Base-by-base conservation (phyloP, 2,329 filamentous ascomycete genomes). In the Cytospora schulzeri region DNA sequence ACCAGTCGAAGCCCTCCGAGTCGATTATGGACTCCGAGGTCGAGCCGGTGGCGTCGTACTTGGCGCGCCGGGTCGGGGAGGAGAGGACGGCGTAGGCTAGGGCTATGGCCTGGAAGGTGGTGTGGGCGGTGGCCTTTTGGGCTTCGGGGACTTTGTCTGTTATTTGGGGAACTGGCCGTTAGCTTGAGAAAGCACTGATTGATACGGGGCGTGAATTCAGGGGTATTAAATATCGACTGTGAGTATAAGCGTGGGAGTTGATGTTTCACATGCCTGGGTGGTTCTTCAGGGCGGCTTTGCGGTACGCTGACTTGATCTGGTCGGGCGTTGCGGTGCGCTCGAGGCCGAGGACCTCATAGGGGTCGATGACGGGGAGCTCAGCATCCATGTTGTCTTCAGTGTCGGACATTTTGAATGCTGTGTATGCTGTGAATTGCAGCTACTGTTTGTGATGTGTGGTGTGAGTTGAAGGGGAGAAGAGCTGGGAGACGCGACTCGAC, bases 11-110 rank as follows among this genome's bases (percentile, higher is more conserved):
- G 61, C 89, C 91, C 65, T 91, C 88, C 4, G 86, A 84, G 73
- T 92, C 90, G 35, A 89, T 84, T 26, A 96, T 85, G 11, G 88
- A 89, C 73, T 97, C 93, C 14, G 91, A 87, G 0, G 93, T 98
- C 63, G 90, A 95, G 62, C 95, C 95, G 0, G 94, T 98, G 60
- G 85, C 83, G 74, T 99, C 94, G 80, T 97, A 99, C 65, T 92
- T 91, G 70, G 88, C 88, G 70, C 95, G 91, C 60, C 95, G 88
- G 24, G 83, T 82, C 26, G 90, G 83, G 70, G 97, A 92, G 35
- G 92, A 97, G 41, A 99, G 90, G 57, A 99, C 86, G 38, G 93
- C 94, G 74, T 98, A 97, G 60, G 95, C 94, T 72, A 97, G 94
- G 28, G 94, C 94, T 70, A 99, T 88, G 70, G 90, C 83, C 77